Conservation (phyloP, 108 stramenopile species). For the Thalassiosira profunda region DNA sequence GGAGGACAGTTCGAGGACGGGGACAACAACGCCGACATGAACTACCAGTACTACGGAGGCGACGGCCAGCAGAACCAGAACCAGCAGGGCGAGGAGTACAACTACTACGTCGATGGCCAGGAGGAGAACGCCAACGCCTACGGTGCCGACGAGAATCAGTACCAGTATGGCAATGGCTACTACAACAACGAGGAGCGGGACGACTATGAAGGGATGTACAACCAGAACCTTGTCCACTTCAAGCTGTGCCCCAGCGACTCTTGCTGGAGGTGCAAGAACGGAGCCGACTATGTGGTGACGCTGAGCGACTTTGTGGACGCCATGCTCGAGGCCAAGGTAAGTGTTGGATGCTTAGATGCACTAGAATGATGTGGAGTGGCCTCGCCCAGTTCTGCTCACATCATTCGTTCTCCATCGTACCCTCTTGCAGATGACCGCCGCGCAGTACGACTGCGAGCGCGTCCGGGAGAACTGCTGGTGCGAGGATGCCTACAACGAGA, state of each 20-base stretch:
- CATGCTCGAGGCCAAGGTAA: slow-evolving; percentile 48
- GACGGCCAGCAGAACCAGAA: neutral
- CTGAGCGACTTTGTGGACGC: slow-evolving; percentile 83
- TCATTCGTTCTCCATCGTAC: too few relatives aligned
- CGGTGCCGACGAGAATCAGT: too few relatives aligned
- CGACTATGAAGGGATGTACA: slow-evolving; percentile 58
- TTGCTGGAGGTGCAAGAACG: slow-evolving; percentile 46
- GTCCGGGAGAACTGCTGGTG: slow-evolving; percentile 82
- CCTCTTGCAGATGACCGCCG: slow-evolving; percentile 32
- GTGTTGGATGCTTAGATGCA: too few relatives aligned
- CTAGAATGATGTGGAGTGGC: too few relatives aligned
- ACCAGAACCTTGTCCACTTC: slow-evolving; percentile 77
- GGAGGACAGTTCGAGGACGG: slow-evolving; percentile 59
- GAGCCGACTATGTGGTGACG: slow-evolving; percentile 73
- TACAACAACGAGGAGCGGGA: slow-evolving; percentile 29
- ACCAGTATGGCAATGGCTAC: slow-evolving; percentile 5
- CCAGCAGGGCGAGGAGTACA: neutral
- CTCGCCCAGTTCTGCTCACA: too few relatives aligned
- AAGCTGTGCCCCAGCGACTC: slow-evolving; percentile 61
- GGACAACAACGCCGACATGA: neutral
- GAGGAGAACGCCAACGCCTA: slow-evolving; percentile 35
- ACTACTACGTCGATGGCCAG: too few relatives aligned
- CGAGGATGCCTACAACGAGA: slow-evolving; percentile 67
- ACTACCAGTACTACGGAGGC: neutral
- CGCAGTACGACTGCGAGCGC: slow-evolving; percentile 71